Conservation (phyloP, 768 basidiomycete genomes). For the Mrakia blollopis region DNA sequence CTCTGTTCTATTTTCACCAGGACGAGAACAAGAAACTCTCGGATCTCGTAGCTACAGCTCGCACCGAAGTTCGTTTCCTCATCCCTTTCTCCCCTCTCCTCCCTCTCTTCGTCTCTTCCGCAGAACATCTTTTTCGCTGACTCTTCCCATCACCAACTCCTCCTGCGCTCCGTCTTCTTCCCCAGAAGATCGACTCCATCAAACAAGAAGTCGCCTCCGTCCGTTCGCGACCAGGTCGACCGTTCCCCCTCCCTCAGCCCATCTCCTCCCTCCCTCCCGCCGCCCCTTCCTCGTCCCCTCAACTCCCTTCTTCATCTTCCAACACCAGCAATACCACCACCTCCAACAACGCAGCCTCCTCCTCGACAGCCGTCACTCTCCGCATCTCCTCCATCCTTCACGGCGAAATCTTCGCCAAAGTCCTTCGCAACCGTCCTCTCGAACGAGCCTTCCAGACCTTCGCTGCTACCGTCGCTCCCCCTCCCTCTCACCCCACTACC, state of each 20-base stretch:
- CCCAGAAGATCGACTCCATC: constrained; percentile 14
- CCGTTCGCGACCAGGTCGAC: constrained; percentile 65
- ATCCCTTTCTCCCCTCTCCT: constrained; percentile 35
- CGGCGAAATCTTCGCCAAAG: constrained; percentile 75
- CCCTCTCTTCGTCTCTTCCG: constrained; percentile 15
- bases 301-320: constrained; percentile 43
- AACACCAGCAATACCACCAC: constrained; percentile 42
- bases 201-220: constrained; percentile 62
- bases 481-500: not conserved
- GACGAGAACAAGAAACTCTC: constrained; percentile 79
- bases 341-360: constrained; percentile 4
- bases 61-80: constrained; percentile 24
- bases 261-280: constrained; percentile 1
- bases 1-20: constrained; percentile 1
- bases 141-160: not conserved
- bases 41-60: constrained; percentile 53
- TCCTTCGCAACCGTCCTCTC: constrained; percentile 65
- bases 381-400: constrained; percentile 63
- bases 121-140: not conserved
- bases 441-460: constrained; percentile 50
- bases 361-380: constrained; percentile 45
- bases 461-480: not conserved
- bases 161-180: constrained; percentile 5
- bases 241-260: constrained; percentile 7
- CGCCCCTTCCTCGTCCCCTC: not conserved